Base-by-base conservation (phyloP, 495 filamentous ascomycete species). In the Aspergillus affinis region DNA sequence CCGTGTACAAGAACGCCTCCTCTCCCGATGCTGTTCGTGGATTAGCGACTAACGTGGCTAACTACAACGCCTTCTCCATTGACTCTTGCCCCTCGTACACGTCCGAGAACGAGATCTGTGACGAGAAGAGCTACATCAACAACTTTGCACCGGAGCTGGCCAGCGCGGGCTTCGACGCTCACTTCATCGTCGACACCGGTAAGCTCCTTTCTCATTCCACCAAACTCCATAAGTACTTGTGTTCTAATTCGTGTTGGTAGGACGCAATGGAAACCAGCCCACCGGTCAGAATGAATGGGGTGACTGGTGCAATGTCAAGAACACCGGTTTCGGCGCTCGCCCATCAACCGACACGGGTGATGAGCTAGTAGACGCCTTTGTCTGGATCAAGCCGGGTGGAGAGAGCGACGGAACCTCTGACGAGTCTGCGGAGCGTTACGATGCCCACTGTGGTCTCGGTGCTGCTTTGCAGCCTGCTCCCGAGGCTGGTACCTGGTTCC, bases 321-420 rank as follows among this genome's bases (percentile, higher is more conserved):
- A 82, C 63, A 85, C 89, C 52, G 89, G 89, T 32, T 92, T 92
- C 71, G 89, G 90, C 72, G 78, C 81, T 49, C 86, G 86, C 58
- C 86, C 86, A 0, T 87, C 86, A 4, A 78, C 84, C 41, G 68
- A 81, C 60, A 90, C 88, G 8, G 86, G 85, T 56, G 66, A 81
- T 69, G 66, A 77, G 23, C 80, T 89, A 27, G 79, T 82, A 54
- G 89, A 92, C 71, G 87, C 89, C 49, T 91, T 92, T 75, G 88
- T 91, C 71, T 92, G 89, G 90, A 77, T 90, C 65, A 92, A 92
- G 84, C 90, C 89, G 55, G 90, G 90, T 66, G 90, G 90, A 64
- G 89, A 94, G 74, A 86, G 84, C 48, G 90, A 92, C 72, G 90
- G 90, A 63, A 92, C 89, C 53, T 85, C 81, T 55, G 78, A 92